A percentile compares a stretch with the other conserved stretches of the same genome.
phyloP scores from a whole-genome alignment of 257 asterid species.

The Asclepias syriaca region DNA sequence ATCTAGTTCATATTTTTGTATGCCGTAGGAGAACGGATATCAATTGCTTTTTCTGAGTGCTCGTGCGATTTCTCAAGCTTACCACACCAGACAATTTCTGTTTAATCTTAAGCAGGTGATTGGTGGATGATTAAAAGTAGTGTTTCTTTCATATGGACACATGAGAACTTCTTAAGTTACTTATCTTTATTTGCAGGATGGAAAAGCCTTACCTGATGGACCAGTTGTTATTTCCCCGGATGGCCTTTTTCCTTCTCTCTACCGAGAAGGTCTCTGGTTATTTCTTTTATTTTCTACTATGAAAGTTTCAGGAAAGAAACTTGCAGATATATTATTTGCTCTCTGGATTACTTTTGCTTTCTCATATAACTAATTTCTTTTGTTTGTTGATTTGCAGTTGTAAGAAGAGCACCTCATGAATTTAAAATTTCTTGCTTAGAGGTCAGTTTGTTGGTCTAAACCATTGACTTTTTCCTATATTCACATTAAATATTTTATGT shows the following conservation, averaged over 20 bases:
- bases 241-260: conserved; percentile 96
- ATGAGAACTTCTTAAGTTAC: conserved; percentile 3
- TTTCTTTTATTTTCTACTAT: not conserved
- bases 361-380: conserved; percentile 7
- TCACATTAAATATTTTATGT: not conserved
- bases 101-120: conserved; percentile 81
- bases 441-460: conserved; percentile 39
- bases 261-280: conserved; percentile 71
- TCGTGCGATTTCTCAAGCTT: conserved; percentile 91
- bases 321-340: not conserved
- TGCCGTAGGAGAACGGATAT: conserved; percentile 92
- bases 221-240: conserved; percentile 97
- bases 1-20: conserved; percentile 1
- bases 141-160: not conserved
- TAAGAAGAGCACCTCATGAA: conserved; percentile 94
- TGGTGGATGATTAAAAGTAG: not conserved
- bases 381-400: conserved; percentile 56
- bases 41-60: conserved; percentile 94
- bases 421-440: conserved; percentile 91
- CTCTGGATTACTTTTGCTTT: not conserved
- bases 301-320: not conserved
- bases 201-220: conserved; percentile 90
- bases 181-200: conserved; percentile 47
- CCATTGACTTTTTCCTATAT: conserved; percentile 1
- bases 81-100: conserved; percentile 74